phyloP scores from a whole-genome alignment of 768 basidiomycete genomes.

The Phylloporus arenicola region DNA sequence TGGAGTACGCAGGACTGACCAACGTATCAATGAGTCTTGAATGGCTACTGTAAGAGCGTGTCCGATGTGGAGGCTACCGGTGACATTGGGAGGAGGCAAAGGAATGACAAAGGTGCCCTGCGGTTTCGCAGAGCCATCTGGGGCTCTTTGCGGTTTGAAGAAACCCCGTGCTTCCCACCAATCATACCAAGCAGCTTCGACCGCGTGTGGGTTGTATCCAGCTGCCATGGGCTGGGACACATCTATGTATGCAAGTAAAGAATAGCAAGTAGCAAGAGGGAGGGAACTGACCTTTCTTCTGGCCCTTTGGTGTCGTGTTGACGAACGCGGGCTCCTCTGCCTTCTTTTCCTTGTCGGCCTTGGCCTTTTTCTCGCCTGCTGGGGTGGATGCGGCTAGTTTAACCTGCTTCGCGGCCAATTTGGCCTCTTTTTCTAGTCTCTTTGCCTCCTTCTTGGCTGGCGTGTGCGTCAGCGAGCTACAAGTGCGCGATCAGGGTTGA shows the following conservation, averaged over 20 bases:
- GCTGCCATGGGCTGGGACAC: slow-evolving; percentile 79
- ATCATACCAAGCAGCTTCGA: slow-evolving; percentile 96
- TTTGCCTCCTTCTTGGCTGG: slow-evolving; percentile 85
- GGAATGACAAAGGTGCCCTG: slow-evolving; percentile 82
- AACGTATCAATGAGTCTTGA: slow-evolving; percentile 85
- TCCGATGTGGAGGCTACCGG: slow-evolving; percentile 91
- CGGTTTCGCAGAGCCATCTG: slow-evolving; percentile 52
- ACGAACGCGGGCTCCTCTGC: slow-evolving; percentile 72
- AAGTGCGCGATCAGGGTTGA: neutral
- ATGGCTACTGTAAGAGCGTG: slow-evolving; percentile 90
- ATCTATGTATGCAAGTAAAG: slow-evolving; percentile 42
- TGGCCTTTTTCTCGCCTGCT: slow-evolving; percentile 61
- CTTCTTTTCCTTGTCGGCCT: slow-evolving; percentile 70
- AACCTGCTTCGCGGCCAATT: slow-evolving; percentile 59
- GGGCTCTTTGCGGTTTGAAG: slow-evolving; percentile 69
- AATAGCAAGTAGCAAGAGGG: neutral
- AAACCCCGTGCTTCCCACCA: slow-evolving; percentile 94
- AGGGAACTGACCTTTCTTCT: slow-evolving; percentile 76
- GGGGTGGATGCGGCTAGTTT: slow-evolving; percentile 37
- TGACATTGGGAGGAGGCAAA: slow-evolving; percentile 93
- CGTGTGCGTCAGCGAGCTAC: slow-evolving; percentile 1
- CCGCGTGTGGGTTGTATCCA: slow-evolving; percentile 93
- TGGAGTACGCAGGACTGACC: slow-evolving; percentile 44
- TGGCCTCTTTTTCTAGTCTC: slow-evolving; percentile 72
- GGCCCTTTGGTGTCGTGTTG: slow-evolving; percentile 81